phyloP scores from a whole-genome alignment of 345 rosid species.

The Citrus inodora region DNA sequence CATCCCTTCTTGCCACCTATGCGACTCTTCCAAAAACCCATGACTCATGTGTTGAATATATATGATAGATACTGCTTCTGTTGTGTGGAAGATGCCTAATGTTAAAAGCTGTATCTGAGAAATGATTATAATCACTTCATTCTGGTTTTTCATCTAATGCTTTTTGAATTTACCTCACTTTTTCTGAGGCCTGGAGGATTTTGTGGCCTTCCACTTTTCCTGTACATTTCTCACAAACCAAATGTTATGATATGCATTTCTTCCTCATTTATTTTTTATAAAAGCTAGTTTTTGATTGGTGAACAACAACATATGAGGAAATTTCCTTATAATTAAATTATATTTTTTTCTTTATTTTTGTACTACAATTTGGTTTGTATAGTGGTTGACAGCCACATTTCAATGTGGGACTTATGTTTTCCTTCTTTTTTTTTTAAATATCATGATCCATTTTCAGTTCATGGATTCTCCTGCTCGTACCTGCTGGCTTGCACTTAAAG shows the following conservation, averaged over 20 bases:
- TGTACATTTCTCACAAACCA: background rate
- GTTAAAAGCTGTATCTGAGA: background rate
- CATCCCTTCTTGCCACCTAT: background rate
- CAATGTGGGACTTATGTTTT: constrained; percentile 7
- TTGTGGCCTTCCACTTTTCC: background rate
- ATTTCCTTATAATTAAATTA: background rate
- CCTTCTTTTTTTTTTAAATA: constrained; percentile 9
- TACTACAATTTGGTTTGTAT: background rate
- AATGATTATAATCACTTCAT: background rate
- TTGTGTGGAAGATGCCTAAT: background rate
- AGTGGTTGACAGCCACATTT: background rate
- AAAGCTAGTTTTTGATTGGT: background rate
- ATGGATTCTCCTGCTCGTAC: constrained; percentile 86
- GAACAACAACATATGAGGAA: background rate
- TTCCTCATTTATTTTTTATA: background rate
- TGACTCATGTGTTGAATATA: background rate
- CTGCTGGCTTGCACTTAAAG: constrained; percentile 82
- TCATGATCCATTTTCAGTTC: constrained; percentile 50
- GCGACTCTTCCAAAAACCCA: background rate
- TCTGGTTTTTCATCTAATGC: background rate
- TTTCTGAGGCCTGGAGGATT: background rate
- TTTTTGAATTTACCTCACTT: background rate
- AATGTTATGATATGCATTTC: background rate
- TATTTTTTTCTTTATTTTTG: background rate
- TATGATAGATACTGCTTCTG: background rate